Conservation (phyloP, 257 asterid genomes). For the Solanum rostratum region DNA sequence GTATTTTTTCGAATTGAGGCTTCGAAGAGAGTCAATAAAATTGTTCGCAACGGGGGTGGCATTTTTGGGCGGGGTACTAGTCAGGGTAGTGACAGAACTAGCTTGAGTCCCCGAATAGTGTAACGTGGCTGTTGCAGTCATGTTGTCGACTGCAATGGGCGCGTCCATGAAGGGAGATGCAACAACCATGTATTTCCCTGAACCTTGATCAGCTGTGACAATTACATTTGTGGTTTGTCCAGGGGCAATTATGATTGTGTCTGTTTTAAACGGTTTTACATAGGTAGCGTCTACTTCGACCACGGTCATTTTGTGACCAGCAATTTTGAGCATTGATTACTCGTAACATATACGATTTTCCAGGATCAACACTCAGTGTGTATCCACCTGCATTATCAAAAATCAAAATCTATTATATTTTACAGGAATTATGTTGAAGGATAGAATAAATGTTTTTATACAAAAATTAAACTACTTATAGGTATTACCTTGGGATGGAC, state of each 20-base stretch:
- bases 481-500: neutral
- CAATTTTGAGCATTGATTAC: conserved; percentile 58
- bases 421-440: neutral
- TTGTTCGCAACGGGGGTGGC: conserved; percentile 49
- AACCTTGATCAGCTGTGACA: conserved; percentile 14
- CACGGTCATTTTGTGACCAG: conserved; percentile 46
- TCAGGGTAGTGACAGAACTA: conserved; percentile 15
- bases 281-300: conserved; percentile 62
- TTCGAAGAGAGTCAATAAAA: conserved; percentile 36
- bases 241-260: conserved; percentile 41
- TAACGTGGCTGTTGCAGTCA: conserved; percentile 48
- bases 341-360: conserved; percentile 50
- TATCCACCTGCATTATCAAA: conserved; percentile 20
- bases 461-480: neutral
- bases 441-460: no score
- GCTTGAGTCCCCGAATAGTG: conserved; percentile 48
- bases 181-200: conserved; percentile 34
- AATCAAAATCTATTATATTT: neutral
- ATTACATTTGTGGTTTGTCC: conserved; percentile 52
- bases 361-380: conserved; percentile 29
- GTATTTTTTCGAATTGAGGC: conserved; percentile 36
- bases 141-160: conserved; percentile 32
- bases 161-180: conserved; percentile 64
- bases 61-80: conserved; percentile 32
- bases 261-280: conserved; percentile 50